phyloP scores from a whole-genome alignment of 257 asterid species.

The Verbascum thapsus region DNA sequence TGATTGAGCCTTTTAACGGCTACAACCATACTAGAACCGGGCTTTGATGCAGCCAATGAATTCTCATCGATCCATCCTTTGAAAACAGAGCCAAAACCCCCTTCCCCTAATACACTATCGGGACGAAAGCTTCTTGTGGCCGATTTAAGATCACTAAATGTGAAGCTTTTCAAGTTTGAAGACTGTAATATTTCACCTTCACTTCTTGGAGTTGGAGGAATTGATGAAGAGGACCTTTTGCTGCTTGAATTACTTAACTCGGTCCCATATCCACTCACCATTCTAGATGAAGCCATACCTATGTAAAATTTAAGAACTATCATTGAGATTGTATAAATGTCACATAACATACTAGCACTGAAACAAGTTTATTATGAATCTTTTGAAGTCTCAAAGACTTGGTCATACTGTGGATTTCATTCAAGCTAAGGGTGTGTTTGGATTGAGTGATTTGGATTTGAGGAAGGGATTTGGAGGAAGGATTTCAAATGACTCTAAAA shows the following conservation, averaged over 20 bases:
- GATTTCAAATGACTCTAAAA: too few relatives aligned
- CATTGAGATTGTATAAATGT: not conserved
- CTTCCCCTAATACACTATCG: slow-evolving; percentile 78
- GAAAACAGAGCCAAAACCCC: slow-evolving; percentile 79
- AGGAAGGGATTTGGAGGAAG: too few relatives aligned
- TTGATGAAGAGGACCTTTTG: slow-evolving; percentile 50
- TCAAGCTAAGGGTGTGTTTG: too few relatives aligned
- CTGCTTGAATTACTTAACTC: slow-evolving; percentile 46
- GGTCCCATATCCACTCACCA: slow-evolving; percentile 47
- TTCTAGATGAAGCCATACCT: slow-evolving; percentile 44
- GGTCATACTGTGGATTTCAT: too few relatives aligned
- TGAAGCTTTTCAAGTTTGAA: slow-evolving; percentile 59
- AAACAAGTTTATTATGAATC: too few relatives aligned
- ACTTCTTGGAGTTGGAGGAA: slow-evolving; percentile 57
- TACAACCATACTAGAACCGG: slow-evolving; percentile 63
- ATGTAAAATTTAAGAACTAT: slow-evolving; percentile 18
- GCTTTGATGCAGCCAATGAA: slow-evolving; percentile 56
- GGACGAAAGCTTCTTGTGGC: slow-evolving; percentile 86
- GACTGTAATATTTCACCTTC: slow-evolving; percentile 65
- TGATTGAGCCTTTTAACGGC: slow-evolving; percentile 83
- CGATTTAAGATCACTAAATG: slow-evolving; percentile 57
- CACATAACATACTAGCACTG: too few relatives aligned
- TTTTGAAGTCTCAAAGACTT: too few relatives aligned
- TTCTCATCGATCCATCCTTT: slow-evolving; percentile 86
- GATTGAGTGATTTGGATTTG: too few relatives aligned